Base-by-base conservation (phyloP, 371 early-diverging fungal genomes). In the Parasitella parasitica region DNA sequence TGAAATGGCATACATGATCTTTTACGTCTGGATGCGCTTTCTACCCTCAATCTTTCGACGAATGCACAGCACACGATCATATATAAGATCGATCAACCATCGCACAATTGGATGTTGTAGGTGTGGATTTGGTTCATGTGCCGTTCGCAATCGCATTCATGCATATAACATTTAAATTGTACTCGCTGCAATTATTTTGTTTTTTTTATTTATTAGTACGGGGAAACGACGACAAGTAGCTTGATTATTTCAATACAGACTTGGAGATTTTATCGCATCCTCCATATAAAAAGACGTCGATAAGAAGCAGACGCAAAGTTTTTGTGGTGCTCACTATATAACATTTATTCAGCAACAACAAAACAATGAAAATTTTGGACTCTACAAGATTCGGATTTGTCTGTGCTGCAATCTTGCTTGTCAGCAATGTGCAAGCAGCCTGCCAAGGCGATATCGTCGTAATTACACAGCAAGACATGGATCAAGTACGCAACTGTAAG, bases 381-480 rank as follows among this genome's bases (percentile, higher is more conserved):
- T 34, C 30, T n/a, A 34, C 54, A 46, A 43, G 39, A 26, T n/a
- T 54, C 46, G 61, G 61, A 5, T 54, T 54, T 8, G 35, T 64
- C 18, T 53, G 57, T 15, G 53, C 64, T 20, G 58, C 58, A 34
- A 53, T 57, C 24, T 43, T 64, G 18, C 37, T 63, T 13, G 6
- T 34, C 11, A 57, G 28, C 3, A 43, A 58, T 26, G 55, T 61
- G 9, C 22, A 54, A 1, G 70, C 70, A 20, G 62, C 56, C 1
- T 76, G 76, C 28, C 28, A 54, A 46, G 76, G 73, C 15, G 73
- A 76, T 8, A 11, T 71, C 3, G 51, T 57, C 18, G 67, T 68
- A 9, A 28, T 50, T n/a, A 68, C 63, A 8, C 83, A 83, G 57
- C 66, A 63, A 0, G 82, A 85, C 13, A 61, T 85, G 32, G 72